phyloP scores from a whole-genome alignment of 345 rosid genomes.

The Rhizophora apiculata region DNA sequence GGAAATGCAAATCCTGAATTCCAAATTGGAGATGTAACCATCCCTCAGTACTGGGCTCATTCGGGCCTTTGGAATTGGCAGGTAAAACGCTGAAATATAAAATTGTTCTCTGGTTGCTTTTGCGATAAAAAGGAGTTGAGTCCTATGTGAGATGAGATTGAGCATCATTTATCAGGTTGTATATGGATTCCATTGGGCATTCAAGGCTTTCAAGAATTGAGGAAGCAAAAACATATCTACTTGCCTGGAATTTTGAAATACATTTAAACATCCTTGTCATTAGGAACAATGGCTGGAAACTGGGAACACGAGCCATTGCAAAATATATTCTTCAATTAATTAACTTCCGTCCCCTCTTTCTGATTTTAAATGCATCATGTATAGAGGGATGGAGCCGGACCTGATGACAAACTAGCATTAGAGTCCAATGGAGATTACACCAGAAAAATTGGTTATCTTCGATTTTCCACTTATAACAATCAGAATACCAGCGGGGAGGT shows the following conservation, averaged over 20 bases:
- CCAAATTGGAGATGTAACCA: conserved; percentile 33
- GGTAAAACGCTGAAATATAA: conserved; percentile 22
- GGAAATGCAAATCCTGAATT: conserved; percentile 36
- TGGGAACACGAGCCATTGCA: no score
- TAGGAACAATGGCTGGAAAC: no score
- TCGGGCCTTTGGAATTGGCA: conserved; percentile 82
- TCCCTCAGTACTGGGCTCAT: conserved; percentile 56
- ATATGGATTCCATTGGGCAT: no score
- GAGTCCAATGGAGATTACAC: conserved; percentile 72
- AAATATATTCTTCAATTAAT: no score
- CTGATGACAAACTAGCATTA: conserved; percentile 45
- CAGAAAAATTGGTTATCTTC: conserved; percentile 52
- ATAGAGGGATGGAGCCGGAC: conserved; percentile 62
- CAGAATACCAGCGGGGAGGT: background rate
- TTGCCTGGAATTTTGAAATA: no score
- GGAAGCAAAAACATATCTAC: no score
- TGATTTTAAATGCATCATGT: background rate
- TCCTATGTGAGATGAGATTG: no score
- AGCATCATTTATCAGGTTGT: no score
- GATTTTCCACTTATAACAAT: conserved; percentile 36
- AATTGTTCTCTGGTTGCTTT: background rate
- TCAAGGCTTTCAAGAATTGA: no score
- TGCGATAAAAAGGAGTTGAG: background rate
- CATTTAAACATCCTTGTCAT: no score
- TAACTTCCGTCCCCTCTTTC: background rate